Evolutionary conservation across 306 rosid genomes (phyloP), one percentile per base, ranked within the genome.

Genomic region (Ormosia emarginata): DNA sequence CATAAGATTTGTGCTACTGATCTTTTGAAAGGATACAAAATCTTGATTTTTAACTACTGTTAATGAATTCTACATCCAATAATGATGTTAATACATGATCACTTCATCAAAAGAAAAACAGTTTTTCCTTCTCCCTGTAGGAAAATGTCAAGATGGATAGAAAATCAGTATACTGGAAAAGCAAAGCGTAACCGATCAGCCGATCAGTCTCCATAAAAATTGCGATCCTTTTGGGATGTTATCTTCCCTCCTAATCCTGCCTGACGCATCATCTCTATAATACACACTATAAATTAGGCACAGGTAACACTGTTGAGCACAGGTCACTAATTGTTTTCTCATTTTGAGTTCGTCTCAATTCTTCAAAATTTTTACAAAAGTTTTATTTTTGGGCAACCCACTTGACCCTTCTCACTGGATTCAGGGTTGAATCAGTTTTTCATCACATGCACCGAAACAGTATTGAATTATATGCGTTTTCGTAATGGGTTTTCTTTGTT

Each of bases 181-280:
- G 83, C 83, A 41, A 68, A 13, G 69, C 56, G 46, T 14, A 24
- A 24, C 24, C 24, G 24, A 24, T 3, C 6, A 73, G 75, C 71
- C 58, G 37, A 36, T 84, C 85, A 47, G 83, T 83, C 83, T 75
- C 81, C 84, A 56, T 76, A 87, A 79, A 86, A 75, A 71, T 78
- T 83, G 69, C 75, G 78, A 81, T 83, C 85, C 77, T 87, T 92
- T 39, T 93, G 91, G 33, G 98, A 92, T 47, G 91, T 65, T 57
- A 83, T 29, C 74, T 87, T 92, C 75, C 86, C 90, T 86, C 97
- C 97, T 57, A 80, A 79, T 65, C 92, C 94, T 55, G 87, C 85
- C 69, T 82, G 89, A 69, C 95, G 97, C 92, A 81, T 86, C 88
- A 91, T 89, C 87, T 92, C 98, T 94, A 97, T 84, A 86, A 75